Base-by-base conservation (phyloP, 2,329 filamentous ascomycete species). In the Sporothrix phasma region DNA sequence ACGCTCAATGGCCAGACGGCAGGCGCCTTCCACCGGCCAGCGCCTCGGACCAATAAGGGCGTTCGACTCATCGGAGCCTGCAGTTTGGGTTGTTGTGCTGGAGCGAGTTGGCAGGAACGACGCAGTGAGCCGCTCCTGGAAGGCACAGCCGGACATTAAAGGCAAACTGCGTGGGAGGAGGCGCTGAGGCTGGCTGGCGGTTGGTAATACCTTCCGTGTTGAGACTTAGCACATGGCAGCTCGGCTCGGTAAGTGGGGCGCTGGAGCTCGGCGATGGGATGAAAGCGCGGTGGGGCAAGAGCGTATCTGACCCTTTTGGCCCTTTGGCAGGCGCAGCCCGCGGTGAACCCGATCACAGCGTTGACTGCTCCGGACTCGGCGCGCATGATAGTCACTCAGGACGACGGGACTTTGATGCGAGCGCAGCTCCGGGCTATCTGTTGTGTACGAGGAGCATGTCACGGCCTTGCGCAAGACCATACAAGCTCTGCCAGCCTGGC, bases 11-110 rank as follows among this genome's bases (percentile, higher is more conserved):
- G 37, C 46, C 34, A 37, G 34, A 19, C 34, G 37, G 24, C 26
- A 41, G 61, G n/a, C 45, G 51, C 43, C 37, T 45, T 47, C 60
- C 64, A 65, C 24, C 60, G 46, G 53, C 45, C 51, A 24, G 62
- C 10, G 41, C 49, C 45, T 22, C 49, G 29, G n/a, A 58, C 34
- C 19, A 39, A 24, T 26, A 39, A 24, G 15, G 54, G 62, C n/a
- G 29, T 47, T 49, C 43, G 58, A 61, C 29, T 61, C 58, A 61
- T 47, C 43, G 43, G 58, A n/a, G n/a, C n/a, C n/a, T n/a, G 19
- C 31, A 51, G 59, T 26, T 15, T 41, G 13, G 26, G 4, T 43
- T 6, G 19, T 39, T 24, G 51, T 37, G 31, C n/a, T n/a, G 51
- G n/a, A 29, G 31, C 5, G 39, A 17, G 19, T 39, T 39, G 51